Evolutionary conservation across 495 filamentous ascomycete genomes (phyloP).

Genomic region (Penicillium coprophilum): DNA sequence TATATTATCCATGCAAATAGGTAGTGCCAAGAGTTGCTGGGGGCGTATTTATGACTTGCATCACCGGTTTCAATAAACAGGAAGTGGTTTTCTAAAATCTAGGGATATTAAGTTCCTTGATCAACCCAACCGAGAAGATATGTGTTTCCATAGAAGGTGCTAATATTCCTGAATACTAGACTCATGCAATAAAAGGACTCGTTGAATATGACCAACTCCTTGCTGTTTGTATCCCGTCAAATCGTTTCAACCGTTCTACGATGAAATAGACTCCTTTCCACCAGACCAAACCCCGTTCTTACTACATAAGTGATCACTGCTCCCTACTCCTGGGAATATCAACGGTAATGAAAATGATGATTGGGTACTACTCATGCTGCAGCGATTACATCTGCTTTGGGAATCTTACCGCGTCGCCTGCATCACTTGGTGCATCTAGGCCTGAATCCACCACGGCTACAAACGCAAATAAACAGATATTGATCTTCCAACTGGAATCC

Average conservation of each 20-base stretch:
- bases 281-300: background rate
- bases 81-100: background rate
- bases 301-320: background rate
- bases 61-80: constrained; percentile 1
- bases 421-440: constrained; percentile 9
- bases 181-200: background rate
- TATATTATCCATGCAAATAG: background rate
- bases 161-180: background rate
- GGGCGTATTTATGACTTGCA: constrained; percentile 2
- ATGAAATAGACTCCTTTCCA: background rate
- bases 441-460: constrained; percentile 5
- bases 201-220: background rate
- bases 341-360: background rate
- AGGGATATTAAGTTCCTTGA: background rate
- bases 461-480: background rate
- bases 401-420: constrained; percentile 13
- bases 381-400: constrained; percentile 4
- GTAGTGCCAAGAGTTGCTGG: background rate
- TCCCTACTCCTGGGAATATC: background rate
- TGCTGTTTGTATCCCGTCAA: background rate
- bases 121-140: background rate
- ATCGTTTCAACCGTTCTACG: background rate
- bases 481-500: constrained; percentile 1
- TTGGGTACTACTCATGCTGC: background rate
- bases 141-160: background rate